These are phyloP conservation scores for Acanthochlamys bracteata DNA, from an alignment of 106 monocot species.

Conservation along the genomic window DNA sequence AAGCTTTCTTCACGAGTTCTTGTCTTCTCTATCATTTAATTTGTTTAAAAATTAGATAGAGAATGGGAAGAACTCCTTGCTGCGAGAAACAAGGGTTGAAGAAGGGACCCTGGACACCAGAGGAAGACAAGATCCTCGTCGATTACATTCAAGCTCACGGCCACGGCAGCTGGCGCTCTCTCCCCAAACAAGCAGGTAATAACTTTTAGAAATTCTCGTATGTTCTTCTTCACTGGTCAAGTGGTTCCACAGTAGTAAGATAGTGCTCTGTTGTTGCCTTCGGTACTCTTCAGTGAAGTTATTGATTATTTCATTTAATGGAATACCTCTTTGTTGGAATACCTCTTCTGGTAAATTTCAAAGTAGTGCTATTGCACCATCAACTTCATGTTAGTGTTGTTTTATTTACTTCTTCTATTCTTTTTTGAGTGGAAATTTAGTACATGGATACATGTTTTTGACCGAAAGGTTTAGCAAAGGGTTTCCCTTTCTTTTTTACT, in stretches of 20 bases:
- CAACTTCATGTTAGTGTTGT: neutral
- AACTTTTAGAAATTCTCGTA: too few species aligned
- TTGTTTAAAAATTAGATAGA: neutral
- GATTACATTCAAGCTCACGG: conserved; percentile 61
- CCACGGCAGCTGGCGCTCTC: conserved; percentile 63
- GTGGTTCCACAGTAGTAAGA: neutral
- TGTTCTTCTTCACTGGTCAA: neutral
- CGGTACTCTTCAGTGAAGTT: neutral
- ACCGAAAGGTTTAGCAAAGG: too few species aligned
- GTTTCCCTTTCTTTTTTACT: too few species aligned
- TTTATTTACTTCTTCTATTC: neutral
- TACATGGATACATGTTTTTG: too few species aligned
- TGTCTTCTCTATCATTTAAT: neutral
- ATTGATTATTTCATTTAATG: too few species aligned
- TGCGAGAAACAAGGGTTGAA: conserved; percentile 63
- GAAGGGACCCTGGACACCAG: conserved; percentile 71
- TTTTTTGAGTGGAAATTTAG: neutral
- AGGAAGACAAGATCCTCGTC: conserved; percentile 65
- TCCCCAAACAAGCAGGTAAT: conserved; percentile 61
- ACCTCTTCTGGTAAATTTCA: too few species aligned
- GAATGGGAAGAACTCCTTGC: conserved; percentile 62
- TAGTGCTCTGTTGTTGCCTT: neutral
- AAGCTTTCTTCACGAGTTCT: too few species aligned
- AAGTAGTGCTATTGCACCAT: neutral
- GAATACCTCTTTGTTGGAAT: too few species aligned